Percentiles rank a stretch among this genome's conserved stretches.
phyloP scores from a whole-genome alignment of 805 yeast genomes.

The Clavispora asparagi region DNA sequence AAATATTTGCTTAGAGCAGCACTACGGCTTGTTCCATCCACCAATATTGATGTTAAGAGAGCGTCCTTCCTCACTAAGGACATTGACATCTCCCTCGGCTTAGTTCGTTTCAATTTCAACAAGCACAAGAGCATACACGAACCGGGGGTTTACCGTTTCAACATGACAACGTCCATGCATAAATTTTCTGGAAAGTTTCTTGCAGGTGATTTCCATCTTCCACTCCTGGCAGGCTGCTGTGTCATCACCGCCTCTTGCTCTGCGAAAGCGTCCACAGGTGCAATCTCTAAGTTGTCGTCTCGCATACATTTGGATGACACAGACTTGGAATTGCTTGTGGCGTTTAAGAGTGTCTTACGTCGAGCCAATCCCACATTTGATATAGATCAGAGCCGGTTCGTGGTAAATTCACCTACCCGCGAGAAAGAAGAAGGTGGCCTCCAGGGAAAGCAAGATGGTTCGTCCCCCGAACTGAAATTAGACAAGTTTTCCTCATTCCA shows the following conservation, averaged over 20 bases:
- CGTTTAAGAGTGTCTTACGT: background rate
- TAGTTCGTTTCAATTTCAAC: constrained; percentile 1
- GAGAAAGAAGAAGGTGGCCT: background rate
- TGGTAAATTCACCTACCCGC: background rate
- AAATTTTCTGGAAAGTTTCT: background rate
- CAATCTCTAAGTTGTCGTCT: constrained; percentile 4
- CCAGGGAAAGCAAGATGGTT: background rate
- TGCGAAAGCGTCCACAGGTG: constrained; percentile 5
- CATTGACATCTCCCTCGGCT: background rate
- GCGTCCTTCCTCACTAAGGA: background rate
- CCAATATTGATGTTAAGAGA: constrained; percentile 7
- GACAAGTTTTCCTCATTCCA: constrained; percentile 4
- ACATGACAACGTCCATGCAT: background rate
- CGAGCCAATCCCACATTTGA: background rate
- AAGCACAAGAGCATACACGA: background rate
- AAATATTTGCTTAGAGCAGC: background rate
- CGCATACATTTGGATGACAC: constrained; percentile 10
- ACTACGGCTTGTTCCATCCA: background rate
- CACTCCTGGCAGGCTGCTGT: background rate
- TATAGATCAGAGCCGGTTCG: background rate
- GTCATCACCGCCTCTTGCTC: background rate
- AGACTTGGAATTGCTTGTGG: constrained; percentile 4
- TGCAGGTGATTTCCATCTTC: background rate
- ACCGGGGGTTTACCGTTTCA: background rate
- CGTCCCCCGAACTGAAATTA: background rate